phyloP scores from a whole-genome alignment of 345 rosid species.

The Sonneratia alba region DNA sequence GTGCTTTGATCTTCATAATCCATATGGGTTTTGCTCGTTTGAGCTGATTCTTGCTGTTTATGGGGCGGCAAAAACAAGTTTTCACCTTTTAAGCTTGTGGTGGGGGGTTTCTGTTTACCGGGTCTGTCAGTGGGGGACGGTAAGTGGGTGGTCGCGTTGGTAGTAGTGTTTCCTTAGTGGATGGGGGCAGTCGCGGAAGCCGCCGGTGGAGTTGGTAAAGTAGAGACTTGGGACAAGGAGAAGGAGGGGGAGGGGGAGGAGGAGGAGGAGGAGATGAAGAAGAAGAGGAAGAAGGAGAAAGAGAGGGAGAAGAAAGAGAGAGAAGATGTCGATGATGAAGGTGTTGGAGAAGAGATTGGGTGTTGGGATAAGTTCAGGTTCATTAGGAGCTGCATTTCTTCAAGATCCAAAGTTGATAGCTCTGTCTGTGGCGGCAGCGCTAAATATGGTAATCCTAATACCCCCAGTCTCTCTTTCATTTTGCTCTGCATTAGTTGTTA shows the following conservation, averaged over 20 bases:
- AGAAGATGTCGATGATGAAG: constrained; percentile 5
- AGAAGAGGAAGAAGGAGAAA: constrained; percentile 10
- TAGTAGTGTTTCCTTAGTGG: neutral
- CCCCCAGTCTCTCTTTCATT: constrained; percentile 1
- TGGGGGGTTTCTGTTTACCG: neutral
- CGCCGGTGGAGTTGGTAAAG: constrained; percentile 3
- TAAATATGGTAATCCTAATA: constrained; percentile 24
- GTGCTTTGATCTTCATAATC: neutral
- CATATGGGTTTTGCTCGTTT: neutral
- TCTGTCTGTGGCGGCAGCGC: constrained; percentile 45
- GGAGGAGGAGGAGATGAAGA: constrained; percentile 16
- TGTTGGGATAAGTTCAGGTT: constrained; percentile 55
- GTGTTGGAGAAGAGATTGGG: constrained; percentile 33
- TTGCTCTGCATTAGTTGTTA: neutral
- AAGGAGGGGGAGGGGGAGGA: constrained; percentile 3
- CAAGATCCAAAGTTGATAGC: constrained; percentile 78
- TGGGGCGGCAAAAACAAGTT: neutral
- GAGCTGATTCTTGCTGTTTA: constrained; percentile 1
- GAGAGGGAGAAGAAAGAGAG: constrained; percentile 29
- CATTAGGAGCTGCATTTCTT: constrained; percentile 52
- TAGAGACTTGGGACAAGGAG: constrained; percentile 5
- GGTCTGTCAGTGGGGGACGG: constrained; percentile 4
- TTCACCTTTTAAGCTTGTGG: neutral
- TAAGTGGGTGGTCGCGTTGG: neutral
- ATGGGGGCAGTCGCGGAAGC: constrained; percentile 6